Conservation (phyloP, 2,329 filamentous ascomycete species). For the Nannizziopsis arthrosporioides region DNA sequence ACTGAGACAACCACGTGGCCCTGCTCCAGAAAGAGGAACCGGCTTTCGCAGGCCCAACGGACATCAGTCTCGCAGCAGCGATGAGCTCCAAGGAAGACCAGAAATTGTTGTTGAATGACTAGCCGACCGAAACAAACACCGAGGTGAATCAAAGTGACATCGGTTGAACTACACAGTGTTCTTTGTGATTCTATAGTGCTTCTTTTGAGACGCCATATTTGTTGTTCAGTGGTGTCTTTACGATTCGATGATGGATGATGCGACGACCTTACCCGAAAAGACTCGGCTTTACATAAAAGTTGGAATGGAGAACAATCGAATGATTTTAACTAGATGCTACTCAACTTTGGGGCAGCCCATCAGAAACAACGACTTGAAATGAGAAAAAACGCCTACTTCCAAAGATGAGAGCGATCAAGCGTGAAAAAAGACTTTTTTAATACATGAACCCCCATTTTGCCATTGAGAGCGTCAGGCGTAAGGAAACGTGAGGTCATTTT, state of each 20-base stretch:
- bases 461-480: slow-evolving; percentile 10
- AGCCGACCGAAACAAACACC: slow-evolving; percentile 14
- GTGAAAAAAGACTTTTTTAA: slow-evolving; percentile 4
- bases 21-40: slow-evolving; percentile 47
- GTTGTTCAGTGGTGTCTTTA: slow-evolving; percentile 33
- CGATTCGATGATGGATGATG: slow-evolving; percentile 40
- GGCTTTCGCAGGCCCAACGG: slow-evolving; percentile 51
- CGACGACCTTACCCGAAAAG: slow-evolving; percentile 28
- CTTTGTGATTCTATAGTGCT: slow-evolving; percentile 29
- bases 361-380: slow-evolving; percentile 13
- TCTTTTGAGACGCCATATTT: slow-evolving; percentile 30
- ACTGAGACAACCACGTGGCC: slow-evolving; percentile 51
- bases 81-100: slow-evolving; percentile 49
- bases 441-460: slow-evolving; percentile 5
- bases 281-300: slow-evolving; percentile 11
- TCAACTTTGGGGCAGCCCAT: slow-evolving; percentile 28
- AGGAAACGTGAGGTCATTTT: slow-evolving; percentile 4
- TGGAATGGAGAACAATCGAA: slow-evolving; percentile 10
- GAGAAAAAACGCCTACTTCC: background rate
- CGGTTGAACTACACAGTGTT: slow-evolving; percentile 22
- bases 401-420: slow-evolving; percentile 7
- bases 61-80: slow-evolving; percentile 50
- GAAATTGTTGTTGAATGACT: slow-evolving; percentile 53
- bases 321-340: slow-evolving; percentile 11
- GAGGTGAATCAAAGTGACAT: slow-evolving; percentile 16